Evolutionary conservation across 1,284 basidiomycete genomes (phyloP), one percentile per base, ranked within the genome.

Genomic region (Ganoderma leucocontextum): DNA sequence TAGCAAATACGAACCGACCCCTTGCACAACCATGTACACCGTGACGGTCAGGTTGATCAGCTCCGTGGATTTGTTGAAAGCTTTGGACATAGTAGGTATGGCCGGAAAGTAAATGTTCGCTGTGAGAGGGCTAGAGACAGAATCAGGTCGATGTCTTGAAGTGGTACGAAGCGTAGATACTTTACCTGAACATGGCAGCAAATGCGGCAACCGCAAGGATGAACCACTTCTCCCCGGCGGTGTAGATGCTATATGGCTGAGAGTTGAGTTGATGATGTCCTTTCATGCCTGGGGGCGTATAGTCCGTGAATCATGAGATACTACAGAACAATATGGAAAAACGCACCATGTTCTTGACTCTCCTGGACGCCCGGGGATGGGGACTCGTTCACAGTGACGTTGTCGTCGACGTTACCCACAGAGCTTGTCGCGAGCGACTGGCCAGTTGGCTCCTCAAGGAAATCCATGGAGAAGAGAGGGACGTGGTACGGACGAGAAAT

Each of bases 91-190:
- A 1, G 85, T 83, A 0, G 92, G 93, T 60, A 95, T 90, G 2
- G 91, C 91, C 10, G 93, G 92, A 69, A 94, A 87, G 76, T 93
- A 95, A 66, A 93, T 90, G 69, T 90, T 94, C 4, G 90, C 85
- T 2, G 92, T 90, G 35, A 95, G 77, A 2, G 92, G 91, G 73
- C 91, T 93, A 67, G 7, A 42, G 47, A 65, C 49, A 3, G 2
- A 57, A 19, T 60, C 38, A 60, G 22, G 12, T 42, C 13, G 15
- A 4, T 22, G 12, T 29, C 10, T 29, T 7, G 10, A 29, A 22
- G 10, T 25, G 58, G 38, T 19, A 22, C 13, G n/a, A 13, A 13
- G 36, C 10, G 29, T 33, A 5, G n/a, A 52, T 7, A 35, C 12
- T 73, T 73, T 61, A 85, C 91, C 91, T 92, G 77, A 91, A 91